phyloP scores from a whole-genome alignment of 345 rosid species.

The Luvunga scandens region DNA sequence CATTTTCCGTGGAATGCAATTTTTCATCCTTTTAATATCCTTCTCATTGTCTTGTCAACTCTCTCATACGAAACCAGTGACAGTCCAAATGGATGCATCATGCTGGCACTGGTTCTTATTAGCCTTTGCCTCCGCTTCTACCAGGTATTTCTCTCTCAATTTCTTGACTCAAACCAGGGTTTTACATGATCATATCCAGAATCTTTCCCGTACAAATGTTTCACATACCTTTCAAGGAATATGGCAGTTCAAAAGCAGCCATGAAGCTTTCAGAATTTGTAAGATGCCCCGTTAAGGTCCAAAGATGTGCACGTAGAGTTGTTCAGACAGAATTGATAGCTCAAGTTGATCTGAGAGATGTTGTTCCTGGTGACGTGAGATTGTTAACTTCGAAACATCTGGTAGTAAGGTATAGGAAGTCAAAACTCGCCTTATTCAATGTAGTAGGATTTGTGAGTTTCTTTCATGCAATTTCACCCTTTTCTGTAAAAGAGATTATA shows the following conservation, averaged over 20 bases:
- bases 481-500: conserved; percentile 3
- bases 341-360: conserved; percentile 69
- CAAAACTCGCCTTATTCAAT: background rate
- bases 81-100: conserved; percentile 60
- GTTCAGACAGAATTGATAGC: conserved; percentile 62
- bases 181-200: background rate
- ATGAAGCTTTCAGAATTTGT: conserved; percentile 68
- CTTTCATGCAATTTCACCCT: conserved; percentile 6
- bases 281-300: conserved; percentile 64
- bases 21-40: conserved; percentile 73
- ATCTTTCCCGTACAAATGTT: background rate
- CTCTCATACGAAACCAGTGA: conserved; percentile 63
- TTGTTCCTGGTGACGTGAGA: conserved; percentile 74
- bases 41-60: conserved; percentile 54
- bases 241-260: conserved; percentile 71
- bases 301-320: conserved; percentile 71
- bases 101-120: conserved; percentile 59
- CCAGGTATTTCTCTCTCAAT: conserved; percentile 37
- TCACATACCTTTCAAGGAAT: conserved; percentile 40
- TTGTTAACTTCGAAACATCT: conserved; percentile 59
- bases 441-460: background rate
- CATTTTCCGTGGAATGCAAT: conserved; percentile 63
- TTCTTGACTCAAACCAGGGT: background rate
- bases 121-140: conserved; percentile 65
- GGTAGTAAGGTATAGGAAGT: conserved; percentile 50